phyloP scores from a whole-genome alignment of 225 moss, liverwort and hornwort species.

The Antitrichia curtipendula region DNA sequence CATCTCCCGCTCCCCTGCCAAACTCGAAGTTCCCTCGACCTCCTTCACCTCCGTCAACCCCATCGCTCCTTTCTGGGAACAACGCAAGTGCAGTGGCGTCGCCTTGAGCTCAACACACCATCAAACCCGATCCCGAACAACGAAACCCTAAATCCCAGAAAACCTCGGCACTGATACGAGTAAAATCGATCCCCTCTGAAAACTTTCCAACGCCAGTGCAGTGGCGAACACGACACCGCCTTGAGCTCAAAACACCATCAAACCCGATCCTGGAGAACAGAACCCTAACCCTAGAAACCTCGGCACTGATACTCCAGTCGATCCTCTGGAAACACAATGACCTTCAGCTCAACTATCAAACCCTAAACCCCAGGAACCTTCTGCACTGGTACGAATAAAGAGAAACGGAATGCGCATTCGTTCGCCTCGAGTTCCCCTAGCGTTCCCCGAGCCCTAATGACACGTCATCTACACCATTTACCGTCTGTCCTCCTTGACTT shows the following conservation, averaged over 20 bases:
- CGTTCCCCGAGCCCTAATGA: neutral
- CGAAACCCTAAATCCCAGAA: neutral
- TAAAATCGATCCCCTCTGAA: no score
- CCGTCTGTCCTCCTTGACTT: neutral
- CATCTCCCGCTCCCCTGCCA: conserved; percentile 25
- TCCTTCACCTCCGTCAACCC: conserved; percentile 3
- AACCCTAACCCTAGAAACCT: no score
- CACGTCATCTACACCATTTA: neutral
- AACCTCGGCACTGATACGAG: no score
- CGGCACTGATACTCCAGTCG: neutral
- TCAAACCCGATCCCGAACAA: neutral
- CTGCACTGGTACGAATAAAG: neutral
- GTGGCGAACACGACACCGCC: no score
- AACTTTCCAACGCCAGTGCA: no score
- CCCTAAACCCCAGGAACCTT: neutral
- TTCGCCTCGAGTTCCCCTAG: neutral
- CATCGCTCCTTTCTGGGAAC: neutral
- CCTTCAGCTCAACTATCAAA: neutral
- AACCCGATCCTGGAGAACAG: no score
- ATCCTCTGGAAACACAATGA: neutral
- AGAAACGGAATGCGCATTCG: neutral
- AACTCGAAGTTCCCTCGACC: neutral
- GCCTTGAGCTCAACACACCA: neutral
- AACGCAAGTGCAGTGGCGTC: neutral
- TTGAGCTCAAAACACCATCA: no score